Evolutionary conservation across 495 filamentous ascomycete species (phyloP).

Genomic region (Trichocladium uniseriatum): DNA sequence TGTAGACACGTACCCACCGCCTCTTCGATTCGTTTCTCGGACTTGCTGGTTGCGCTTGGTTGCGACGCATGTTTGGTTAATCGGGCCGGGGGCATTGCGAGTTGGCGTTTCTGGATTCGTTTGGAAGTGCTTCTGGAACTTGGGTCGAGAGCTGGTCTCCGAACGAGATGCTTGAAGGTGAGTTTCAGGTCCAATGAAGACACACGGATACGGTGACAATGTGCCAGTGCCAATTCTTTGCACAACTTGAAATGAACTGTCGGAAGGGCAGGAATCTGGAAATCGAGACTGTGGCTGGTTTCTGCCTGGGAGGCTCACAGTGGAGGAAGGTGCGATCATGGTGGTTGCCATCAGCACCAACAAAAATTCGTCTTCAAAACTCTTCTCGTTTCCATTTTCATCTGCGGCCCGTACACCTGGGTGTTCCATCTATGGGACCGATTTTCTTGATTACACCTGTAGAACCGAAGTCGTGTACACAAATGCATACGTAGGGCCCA

Average conservation of each 20-base stretch:
- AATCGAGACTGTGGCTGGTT: neutral
- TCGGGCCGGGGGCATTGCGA: constrained; percentile 4
- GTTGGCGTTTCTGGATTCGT: neutral
- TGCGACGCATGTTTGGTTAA: neutral
- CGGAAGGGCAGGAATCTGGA: neutral
- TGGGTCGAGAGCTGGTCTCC: too few relatives aligned
- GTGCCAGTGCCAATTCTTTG: too few relatives aligned
- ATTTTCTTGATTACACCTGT: neutral
- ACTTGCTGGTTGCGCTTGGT: neutral
- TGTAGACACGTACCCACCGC: constrained; percentile 18
- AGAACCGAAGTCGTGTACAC: neutral
- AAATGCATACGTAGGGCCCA: neutral
- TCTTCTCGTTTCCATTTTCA: neutral
- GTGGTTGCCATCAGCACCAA: neutral
- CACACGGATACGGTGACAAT: too few relatives aligned
- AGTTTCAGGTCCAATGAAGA: too few relatives aligned
- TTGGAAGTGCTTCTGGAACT: too few relatives aligned
- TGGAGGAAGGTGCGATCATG: neutral
- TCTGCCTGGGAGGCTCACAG: neutral
- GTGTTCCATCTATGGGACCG: neutral
- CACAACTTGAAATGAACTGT: neutral
- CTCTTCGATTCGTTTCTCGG: constrained; percentile 16
- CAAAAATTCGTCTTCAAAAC: neutral
- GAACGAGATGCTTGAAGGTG: too few relatives aligned
- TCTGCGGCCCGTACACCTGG: neutral